Base-by-base conservation (phyloP, 1,139 yeast species). In the Yamadazyma sp. region DNA sequence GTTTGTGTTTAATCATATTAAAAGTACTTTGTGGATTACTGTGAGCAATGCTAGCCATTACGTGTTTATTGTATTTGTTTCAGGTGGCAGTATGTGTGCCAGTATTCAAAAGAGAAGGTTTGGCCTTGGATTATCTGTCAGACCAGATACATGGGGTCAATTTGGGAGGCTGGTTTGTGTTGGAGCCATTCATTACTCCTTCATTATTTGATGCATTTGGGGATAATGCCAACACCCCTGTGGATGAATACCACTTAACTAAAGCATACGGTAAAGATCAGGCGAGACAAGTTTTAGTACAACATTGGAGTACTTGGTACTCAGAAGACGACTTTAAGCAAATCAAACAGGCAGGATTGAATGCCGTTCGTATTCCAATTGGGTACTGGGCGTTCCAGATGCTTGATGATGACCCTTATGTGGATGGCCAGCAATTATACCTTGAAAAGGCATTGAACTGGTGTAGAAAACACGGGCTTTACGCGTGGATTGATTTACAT, bases 361-460 rank as follows among this genome's bases (percentile, higher is more conserved):
- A 90, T 63, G 72, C 84, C 44, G 96, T 87, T 26, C 78, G 97
- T 52, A 84, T 90, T 43, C 97, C 97, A 20, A 78, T 90, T 45
- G 97, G 97, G 6, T 92, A 90, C 68, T 90, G 98, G 98, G 97
- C 97, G 3, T 92, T 86, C 61, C 63, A 73, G 35, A 63, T 68
- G 31, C 65, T 78, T 41, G 74, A 67, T 15, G 64, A 68, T 43
- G 98, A 92, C 58, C 96, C 97, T 6, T 90, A 87, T 57, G 95
- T 87, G 34, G 82, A 78, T 56, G 97, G 97, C 18, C 97, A 89
- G 64, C 79, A 73, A 39, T 57, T 62, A 13, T 87, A 84, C 59
- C 67, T 90, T 44, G 89, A 86, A 51, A 67, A 72, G 50, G 96
- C 96, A 8, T 67, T 90, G 36, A 73, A 62, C 17, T 90, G 97